These are phyloP conservation scores for Epichloe uncinata DNA, from an alignment of 2,329 filamentous ascomycete genomes.

Conservation along the genomic window DNA sequence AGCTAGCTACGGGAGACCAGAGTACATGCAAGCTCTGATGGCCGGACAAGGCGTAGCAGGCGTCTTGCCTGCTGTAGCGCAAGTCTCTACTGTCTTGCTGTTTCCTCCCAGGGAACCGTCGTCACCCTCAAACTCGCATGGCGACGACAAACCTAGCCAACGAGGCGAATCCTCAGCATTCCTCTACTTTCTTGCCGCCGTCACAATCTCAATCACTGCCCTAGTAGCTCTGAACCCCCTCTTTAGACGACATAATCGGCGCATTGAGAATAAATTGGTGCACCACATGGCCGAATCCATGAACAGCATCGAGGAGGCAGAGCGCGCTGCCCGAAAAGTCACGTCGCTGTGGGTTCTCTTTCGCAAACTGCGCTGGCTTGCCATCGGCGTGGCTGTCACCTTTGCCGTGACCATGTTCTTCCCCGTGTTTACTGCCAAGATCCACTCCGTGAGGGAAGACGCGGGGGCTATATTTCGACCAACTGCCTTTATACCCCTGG, in stretches of 20 bases:
- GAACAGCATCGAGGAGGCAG: slow-evolving; percentile 37
- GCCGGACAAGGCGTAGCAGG: slow-evolving; percentile 84
- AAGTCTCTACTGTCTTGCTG: slow-evolving; percentile 68
- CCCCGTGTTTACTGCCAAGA: slow-evolving; percentile 75
- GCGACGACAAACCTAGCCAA: slow-evolving; percentile 9
- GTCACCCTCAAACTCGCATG: slow-evolving; percentile 3
- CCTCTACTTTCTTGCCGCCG: slow-evolving; percentile 82
- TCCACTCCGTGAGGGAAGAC: slow-evolving; percentile 28
- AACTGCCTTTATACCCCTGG: slow-evolving; percentile 77
- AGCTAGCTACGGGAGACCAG: slow-evolving; percentile 66
- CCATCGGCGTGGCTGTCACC: slow-evolving; percentile 63
- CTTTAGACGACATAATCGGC: slow-evolving; percentile 43
- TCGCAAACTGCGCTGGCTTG: slow-evolving; percentile 65
- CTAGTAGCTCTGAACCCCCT: slow-evolving; percentile 66
- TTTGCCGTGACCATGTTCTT: slow-evolving; percentile 88
- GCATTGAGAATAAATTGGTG: slow-evolving; percentile 35
- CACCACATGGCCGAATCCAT: slow-evolving; percentile 36
- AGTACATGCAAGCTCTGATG: slow-evolving; percentile 96
- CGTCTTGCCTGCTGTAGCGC: slow-evolving; percentile 74
- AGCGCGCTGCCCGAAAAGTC: slow-evolving; percentile 36
- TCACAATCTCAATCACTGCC: slow-evolving; percentile 55
- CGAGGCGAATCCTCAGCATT: slow-evolving; percentile 52
- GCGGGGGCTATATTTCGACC: slow-evolving; percentile 50
- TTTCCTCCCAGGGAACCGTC: slow-evolving; percentile 25
- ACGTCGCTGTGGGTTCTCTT: slow-evolving; percentile 52